Evolutionary conservation across 129 eudicot species (phyloP).

Genomic region (Artemisia argyi): DNA sequence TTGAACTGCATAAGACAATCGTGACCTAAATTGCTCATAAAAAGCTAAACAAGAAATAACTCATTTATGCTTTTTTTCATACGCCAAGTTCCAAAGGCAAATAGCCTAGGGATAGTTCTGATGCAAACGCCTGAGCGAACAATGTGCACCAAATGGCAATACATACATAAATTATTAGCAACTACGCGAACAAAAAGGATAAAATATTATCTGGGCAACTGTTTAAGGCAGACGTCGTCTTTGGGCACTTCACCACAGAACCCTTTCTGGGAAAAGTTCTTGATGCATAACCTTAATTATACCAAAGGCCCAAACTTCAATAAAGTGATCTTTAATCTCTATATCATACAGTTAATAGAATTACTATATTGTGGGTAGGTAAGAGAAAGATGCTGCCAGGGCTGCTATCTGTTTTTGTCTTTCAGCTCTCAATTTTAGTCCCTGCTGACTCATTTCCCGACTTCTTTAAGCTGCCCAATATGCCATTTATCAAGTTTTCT

Average conservation of each 20-base stretch:
- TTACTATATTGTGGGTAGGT: slow-evolving; percentile 1
- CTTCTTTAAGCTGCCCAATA: slow-evolving; percentile 73
- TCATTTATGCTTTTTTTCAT: background rate
- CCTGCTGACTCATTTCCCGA: slow-evolving; percentile 42
- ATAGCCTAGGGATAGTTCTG: background rate
- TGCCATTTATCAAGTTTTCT: slow-evolving; percentile 63
- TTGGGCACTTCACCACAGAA: background rate
- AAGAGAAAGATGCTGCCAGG: background rate
- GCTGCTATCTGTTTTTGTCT: background rate
- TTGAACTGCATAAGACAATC: background rate
- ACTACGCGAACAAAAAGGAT: slow-evolving; percentile 1
- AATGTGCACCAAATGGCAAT: background rate
- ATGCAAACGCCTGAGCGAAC: background rate
- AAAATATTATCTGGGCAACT: background rate
- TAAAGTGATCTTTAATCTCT: slow-evolving; percentile 9
- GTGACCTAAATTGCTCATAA: background rate
- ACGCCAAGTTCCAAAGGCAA: background rate
- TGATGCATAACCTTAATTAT: background rate
- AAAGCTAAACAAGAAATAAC: slow-evolving; percentile 11
- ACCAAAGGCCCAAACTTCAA: background rate
- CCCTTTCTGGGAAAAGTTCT: background rate
- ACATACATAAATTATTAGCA: slow-evolving; percentile 16
- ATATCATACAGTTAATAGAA: slow-evolving; percentile 7
- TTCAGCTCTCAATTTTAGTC: slow-evolving; percentile 43
- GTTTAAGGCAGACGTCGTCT: background rate